Evolutionary conservation across 345 rosid genomes (phyloP), one percentile per base, ranked within the genome.

Genomic region (Isatis tinctoria): DNA sequence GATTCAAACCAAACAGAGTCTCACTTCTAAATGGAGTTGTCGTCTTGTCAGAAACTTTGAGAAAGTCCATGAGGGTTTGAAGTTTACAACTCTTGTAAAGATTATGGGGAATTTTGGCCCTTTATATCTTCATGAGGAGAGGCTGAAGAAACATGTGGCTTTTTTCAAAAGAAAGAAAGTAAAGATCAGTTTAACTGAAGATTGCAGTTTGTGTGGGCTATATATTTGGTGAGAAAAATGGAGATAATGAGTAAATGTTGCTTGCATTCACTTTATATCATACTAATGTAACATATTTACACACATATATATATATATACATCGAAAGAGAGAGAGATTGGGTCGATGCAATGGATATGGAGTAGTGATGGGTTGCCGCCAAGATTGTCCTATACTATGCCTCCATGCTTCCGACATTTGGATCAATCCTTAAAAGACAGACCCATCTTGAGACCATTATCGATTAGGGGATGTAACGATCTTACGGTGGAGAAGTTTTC

Each of bases 361-460:
- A 65, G 58, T 63, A 39, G 67, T 76, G 67, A 79, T 86, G 83
- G 85, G 86, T 83, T 85, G 86, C 90, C 89, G 86, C 90, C 89
- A 81, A 78, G 85, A 78, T 74, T 69, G 76, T 78, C 87, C 81
- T 80, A 65, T 80, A 79, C 70, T 72, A 76, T 88, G 96, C 91
- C 83, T 90, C 96, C 91, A 84, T 90, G 86, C 84, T 85, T 85
- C 91, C 88, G 87, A 90, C 93, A 90, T 84, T 86, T 91, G 85
- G 85, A 84, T 83, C 87, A 67, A 65, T 57, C 77, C 56, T 79
- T 45, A 83, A 65, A 66, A 69, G 86, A 86, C 86, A 85, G 82
- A 79, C 53, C 80, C 76, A 65, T 70, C 67, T 58, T 64, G 44
- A 33, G 51, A 16, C 69, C 79, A 76, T 17, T 51, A 27, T 74